Evolutionary conservation across 1,139 yeast genomes (phyloP).

Genomic region (Williopsis jadinii): DNA sequence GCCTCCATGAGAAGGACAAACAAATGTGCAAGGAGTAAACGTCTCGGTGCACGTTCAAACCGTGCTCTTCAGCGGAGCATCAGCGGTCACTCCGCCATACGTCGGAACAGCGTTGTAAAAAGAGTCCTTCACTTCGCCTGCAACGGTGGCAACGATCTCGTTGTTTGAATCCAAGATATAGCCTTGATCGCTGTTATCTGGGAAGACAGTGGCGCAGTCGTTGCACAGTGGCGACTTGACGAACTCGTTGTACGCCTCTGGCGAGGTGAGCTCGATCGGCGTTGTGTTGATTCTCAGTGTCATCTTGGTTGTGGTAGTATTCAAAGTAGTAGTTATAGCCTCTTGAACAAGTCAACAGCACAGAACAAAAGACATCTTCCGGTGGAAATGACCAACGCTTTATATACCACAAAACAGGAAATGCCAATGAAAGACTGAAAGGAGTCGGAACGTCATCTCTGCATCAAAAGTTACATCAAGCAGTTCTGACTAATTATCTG

Average conservation of each 20-base stretch:
- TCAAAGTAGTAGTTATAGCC: not conserved
- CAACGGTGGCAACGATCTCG: conserved; percentile 29
- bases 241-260: conserved; percentile 29
- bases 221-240: conserved; percentile 20
- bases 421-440: no score
- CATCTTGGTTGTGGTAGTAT: not conserved
- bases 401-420: no score
- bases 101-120: conserved; percentile 10
- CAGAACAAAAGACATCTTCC: not conserved
- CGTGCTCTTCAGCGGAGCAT: not conserved
- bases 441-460: no score
- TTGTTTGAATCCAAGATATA: conserved; percentile 25
- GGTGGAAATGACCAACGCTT: no score
- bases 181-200: conserved; percentile 23
- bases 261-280: conserved; percentile 31
- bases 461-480: no score
- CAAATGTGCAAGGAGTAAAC: no score
- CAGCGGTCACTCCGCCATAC: conserved; percentile 3
- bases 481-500: no score
- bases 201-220: conserved; percentile 24
- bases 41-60: no score
- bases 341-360: not conserved
- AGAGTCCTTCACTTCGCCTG: conserved; percentile 10
- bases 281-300: conserved; percentile 11
- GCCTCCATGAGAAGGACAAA: not conserved